Percentiles rank a stretch among this genome's conserved stretches.
Conservation (phyloP, 257 asterid species). For the Lithospermum erythrorhizon region DNA sequence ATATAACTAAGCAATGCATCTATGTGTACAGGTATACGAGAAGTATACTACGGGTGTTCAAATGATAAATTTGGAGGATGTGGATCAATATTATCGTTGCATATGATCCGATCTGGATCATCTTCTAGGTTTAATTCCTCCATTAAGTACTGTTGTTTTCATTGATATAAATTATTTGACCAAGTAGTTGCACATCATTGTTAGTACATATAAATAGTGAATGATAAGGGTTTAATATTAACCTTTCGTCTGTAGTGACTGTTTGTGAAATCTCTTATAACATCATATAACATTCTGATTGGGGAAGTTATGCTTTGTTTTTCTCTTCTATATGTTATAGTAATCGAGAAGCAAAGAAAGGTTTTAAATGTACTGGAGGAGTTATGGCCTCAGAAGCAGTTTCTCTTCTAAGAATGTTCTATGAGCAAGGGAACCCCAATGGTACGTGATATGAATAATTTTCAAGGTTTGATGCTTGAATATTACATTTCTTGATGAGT, state of each 20-base stretch:
- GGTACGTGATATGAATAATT: slow-evolving; percentile 8
- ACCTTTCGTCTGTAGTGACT: no score
- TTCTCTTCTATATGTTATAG: slow-evolving; percentile 11
- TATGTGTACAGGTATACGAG: slow-evolving; percentile 39
- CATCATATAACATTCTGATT: neutral
- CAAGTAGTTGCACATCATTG: no score
- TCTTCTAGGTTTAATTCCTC: slow-evolving; percentile 31
- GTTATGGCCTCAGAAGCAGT: slow-evolving; percentile 75
- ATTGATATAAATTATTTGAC: no score
- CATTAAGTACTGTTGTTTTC: neutral
- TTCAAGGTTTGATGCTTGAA: neutral
- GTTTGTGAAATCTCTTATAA: no score
- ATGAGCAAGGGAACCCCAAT: slow-evolving; percentile 95
- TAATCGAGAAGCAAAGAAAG: slow-evolving; percentile 28
- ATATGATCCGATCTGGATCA: slow-evolving; percentile 25
- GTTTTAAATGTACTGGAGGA: slow-evolving; percentile 80
- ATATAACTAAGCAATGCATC: neutral
- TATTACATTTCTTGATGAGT: neutral
- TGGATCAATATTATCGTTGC: slow-evolving; percentile 83
- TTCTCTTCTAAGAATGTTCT: slow-evolving; percentile 59
- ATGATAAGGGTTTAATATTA: no score
- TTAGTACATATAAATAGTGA: no score
- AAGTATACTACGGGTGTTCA: slow-evolving; percentile 74
- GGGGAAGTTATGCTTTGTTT: neutral
- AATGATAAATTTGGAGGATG: slow-evolving; percentile 97